Conservation (phyloP, 805 yeast species). For the Diddensiella transvaalensis region DNA sequence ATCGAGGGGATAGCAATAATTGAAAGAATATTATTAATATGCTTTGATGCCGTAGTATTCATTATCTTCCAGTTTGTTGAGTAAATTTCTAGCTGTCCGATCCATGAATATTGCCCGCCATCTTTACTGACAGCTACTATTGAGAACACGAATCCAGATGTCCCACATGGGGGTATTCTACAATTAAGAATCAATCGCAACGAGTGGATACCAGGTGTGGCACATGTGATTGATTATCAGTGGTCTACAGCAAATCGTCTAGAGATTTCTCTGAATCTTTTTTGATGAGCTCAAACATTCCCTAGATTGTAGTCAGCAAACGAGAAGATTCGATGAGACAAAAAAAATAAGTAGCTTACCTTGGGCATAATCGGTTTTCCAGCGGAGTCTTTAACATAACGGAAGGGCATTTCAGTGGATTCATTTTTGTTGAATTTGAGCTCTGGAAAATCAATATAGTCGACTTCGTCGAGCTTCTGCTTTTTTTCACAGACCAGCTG, state of each 20-base stretch:
- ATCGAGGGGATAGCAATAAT: too few relatives aligned
- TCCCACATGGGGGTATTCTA: too few relatives aligned
- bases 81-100: too few relatives aligned
- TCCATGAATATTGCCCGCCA: too few relatives aligned
- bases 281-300: constrained; percentile 84
- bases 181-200: too few relatives aligned
- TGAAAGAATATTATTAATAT: too few relatives aligned
- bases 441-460: constrained; percentile 91
- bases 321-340: neutral
- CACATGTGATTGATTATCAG: too few relatives aligned
- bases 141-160: too few relatives aligned
- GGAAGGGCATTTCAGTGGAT: constrained; percentile 96
- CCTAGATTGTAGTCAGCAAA: constrained; percentile 32
- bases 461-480: constrained; percentile 61
- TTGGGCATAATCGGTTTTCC: constrained; percentile 81
- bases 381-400: constrained; percentile 65
- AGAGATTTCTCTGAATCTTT: constrained; percentile 77
- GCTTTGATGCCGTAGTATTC: too few relatives aligned
- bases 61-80: too few relatives aligned
- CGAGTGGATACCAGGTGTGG: too few relatives aligned
- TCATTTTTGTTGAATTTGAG: constrained; percentile 83
- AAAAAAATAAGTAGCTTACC: constrained; percentile 18
- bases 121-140: too few relatives aligned
- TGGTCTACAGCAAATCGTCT: constrained; percentile 30
- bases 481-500: constrained; percentile 66